These are phyloP conservation scores for Auriculariales sp. DNA, from an alignment of 768 basidiomycete genomes.

Conservation along the genomic window DNA sequence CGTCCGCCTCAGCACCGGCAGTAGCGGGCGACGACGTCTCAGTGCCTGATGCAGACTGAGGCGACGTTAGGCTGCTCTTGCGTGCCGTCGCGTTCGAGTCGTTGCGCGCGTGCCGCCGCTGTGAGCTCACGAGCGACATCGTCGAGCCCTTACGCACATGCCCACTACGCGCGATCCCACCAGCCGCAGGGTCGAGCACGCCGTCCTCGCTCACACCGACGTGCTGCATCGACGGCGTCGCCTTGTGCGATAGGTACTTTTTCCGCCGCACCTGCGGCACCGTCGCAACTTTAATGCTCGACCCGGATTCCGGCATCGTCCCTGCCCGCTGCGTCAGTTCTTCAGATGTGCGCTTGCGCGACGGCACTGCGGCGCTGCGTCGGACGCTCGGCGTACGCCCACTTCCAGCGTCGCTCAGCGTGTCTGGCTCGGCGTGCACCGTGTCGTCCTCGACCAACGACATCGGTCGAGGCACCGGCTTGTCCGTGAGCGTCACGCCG, in stretches of 20 bases:
- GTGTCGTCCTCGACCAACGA: background rate
- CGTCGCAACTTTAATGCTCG: background rate
- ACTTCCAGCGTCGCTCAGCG: background rate
- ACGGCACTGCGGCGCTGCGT: background rate
- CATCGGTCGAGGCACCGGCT: too few relatives aligned
- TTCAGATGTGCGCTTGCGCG: background rate
- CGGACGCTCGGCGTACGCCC: background rate
- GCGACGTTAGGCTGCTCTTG: too few relatives aligned
- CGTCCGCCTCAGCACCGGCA: conserved; percentile 64
- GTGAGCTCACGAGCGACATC: too few relatives aligned
- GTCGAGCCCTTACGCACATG: background rate
- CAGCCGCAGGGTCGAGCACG: background rate
- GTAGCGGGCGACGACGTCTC: conserved; percentile 34
- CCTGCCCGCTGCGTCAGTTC: background rate
- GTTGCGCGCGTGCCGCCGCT: background rate
- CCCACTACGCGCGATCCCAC: background rate
- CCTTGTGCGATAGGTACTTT: background rate
- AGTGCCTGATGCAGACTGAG: too few relatives aligned
- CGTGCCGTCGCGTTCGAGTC: background rate
- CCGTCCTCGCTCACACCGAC: background rate
- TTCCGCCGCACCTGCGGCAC: background rate
- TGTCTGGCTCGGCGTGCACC: background rate
- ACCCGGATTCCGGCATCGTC: background rate
- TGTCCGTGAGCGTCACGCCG: too few relatives aligned
- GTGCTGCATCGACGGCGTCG: background rate